A percentile compares a stretch with the other conserved stretches of the same genome.
phyloP scores from a whole-genome alignment of 371 early-diverging fungal genomes.

The Vittaforma corneae region DNA sequence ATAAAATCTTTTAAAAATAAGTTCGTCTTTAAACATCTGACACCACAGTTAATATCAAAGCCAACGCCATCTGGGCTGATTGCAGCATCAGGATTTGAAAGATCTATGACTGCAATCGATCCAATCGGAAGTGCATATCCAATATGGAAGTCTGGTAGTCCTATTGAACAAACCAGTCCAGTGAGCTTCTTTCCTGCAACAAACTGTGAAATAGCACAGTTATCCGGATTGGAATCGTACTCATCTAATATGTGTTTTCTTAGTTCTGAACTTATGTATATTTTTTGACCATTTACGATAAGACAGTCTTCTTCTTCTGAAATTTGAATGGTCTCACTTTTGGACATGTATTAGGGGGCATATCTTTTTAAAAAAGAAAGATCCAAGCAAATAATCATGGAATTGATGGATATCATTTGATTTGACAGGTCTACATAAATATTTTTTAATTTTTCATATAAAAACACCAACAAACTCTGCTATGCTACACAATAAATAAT shows the following conservation, averaged over 20 bases:
- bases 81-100: constrained; percentile 17
- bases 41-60: constrained; percentile 60
- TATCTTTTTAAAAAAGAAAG: too few relatives aligned
- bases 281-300: background rate
- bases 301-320: background rate
- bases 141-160: constrained; percentile 57
- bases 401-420: too few relatives aligned
- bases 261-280: constrained; percentile 28
- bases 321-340: too few relatives aligned
- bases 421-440: too few relatives aligned
- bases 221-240: background rate
- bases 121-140: constrained; percentile 59
- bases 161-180: constrained; percentile 27
- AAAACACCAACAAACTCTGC: too few relatives aligned
- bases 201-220: constrained; percentile 30
- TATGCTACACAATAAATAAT: too few relatives aligned
- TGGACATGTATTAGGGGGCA: too few relatives aligned
- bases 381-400: too few relatives aligned
- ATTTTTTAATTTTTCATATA: too few relatives aligned
- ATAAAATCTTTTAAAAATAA: too few relatives aligned
- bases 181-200: constrained; percentile 28
- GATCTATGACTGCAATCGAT: constrained; percentile 44
- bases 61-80: constrained; percentile 56
- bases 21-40: constrained; percentile 48
- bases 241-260: constrained; percentile 11